phyloP scores from a whole-genome alignment of 768 basidiomycete genomes.

The Termitomyces sp. region DNA sequence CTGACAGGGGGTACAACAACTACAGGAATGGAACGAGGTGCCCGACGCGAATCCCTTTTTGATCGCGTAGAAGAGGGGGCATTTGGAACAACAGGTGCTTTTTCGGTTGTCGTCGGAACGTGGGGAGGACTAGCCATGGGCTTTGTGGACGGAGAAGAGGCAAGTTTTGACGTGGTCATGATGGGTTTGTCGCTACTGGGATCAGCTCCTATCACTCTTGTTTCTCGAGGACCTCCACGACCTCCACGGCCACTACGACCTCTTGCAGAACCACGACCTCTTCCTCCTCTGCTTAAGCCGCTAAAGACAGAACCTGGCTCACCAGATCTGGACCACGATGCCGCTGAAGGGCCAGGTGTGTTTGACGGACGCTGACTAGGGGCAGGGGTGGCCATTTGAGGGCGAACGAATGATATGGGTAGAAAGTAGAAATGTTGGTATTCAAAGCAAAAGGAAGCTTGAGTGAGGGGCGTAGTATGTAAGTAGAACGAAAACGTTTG shows the following conservation, averaged over 20 bases:
- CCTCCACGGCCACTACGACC: slow-evolving; percentile 31
- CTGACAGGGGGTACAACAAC: slow-evolving; percentile 20
- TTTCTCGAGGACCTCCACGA: slow-evolving; percentile 20
- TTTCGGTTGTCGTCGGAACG: slow-evolving; percentile 7
- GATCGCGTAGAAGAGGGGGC: slow-evolving; percentile 19
- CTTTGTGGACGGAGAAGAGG: slow-evolving; percentile 16
- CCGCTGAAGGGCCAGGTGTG: slow-evolving; percentile 26
- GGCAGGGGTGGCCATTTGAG: slow-evolving; percentile 41
- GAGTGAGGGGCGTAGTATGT: too few relatives aligned
- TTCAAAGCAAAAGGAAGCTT: neutral
- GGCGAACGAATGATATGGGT: neutral
- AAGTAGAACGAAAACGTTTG: neutral
- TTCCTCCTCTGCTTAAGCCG: slow-evolving; percentile 34
- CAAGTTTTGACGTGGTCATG: slow-evolving; percentile 13
- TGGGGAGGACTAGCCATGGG: slow-evolving; percentile 14
- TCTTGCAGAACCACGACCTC: slow-evolving; percentile 28
- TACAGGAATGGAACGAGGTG: slow-evolving; percentile 29
- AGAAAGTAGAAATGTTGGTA: neutral
- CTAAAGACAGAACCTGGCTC: slow-evolving; percentile 48
- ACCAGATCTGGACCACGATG: slow-evolving; percentile 39
- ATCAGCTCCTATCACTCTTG: slow-evolving; percentile 17
- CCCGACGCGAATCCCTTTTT: slow-evolving; percentile 30
- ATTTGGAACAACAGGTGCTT: slow-evolving; percentile 17
- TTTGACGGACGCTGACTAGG: slow-evolving; percentile 22
- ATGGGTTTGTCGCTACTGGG: slow-evolving; percentile 17